Evolutionary conservation across 148 eudicot species (phyloP), one percentile per base, ranked within the genome.

Genomic region (Fagopyrum homotropicum): DNA sequence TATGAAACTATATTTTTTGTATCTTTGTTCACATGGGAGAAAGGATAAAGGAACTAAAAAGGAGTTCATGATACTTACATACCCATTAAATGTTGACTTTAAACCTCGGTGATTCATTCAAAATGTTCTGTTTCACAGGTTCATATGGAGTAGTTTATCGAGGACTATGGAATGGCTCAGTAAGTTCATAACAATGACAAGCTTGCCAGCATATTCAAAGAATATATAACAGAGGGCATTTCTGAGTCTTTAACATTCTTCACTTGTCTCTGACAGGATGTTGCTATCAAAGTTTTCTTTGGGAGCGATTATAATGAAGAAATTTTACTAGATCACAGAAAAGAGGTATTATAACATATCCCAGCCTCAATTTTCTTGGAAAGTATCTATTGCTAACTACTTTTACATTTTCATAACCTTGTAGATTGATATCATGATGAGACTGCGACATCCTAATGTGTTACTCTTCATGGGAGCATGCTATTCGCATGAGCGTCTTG

Each of bases 141-240:
- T 86, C 98, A 56, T 93, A 72, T 86, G 93, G 89, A 72, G 84
- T 80, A 78, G 98, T 93, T 17, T 88, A 89, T 76, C 93, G 80
- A 52, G 98, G 98, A 77, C 73, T 88, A 63, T 93, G 98, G 98
- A 90, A 89, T 77, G 93, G 91, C 83, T 93, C 96, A 79, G 98
- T 93, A 86, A 66, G 82, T 82, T 48, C 52, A 59, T 68, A 26
- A 61, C 7, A 40, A 9, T 40, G 19, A 66, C 9, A 66, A 66
- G 71, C 16, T 66, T 40, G 71, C 30, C 4, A 1, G 11, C 46
- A 46, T 49, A 26, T 72, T 72, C 15, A 17, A 45, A 72, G 35
- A 22, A 72, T 9, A 49, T 19, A 71, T n/a, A n/a, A 17, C 40
- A 17, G 15, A n/a, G 17, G n/a, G 1, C 35, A 71, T 47, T 71